A percentile compares a stretch with the other conserved stretches of the same genome.
Evolutionary conservation across 257 asterid genomes (phyloP).

Genomic region (Avicennia marina): DNA sequence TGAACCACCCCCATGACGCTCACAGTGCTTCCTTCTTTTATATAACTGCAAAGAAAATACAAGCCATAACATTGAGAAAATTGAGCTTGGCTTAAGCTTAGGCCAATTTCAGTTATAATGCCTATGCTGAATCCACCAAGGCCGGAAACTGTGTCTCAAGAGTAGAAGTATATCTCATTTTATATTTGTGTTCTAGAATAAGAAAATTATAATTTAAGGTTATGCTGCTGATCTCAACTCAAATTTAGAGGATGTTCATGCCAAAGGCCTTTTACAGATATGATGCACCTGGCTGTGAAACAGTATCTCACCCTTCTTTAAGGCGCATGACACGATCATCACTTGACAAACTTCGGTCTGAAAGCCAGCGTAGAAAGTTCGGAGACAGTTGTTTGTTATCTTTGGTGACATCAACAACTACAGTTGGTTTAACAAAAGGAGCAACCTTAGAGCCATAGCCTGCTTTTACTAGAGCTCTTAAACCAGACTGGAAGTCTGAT

Average conservation of each 20-base stretch:
- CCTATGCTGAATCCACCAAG: too few relatives aligned
- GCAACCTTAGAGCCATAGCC: slow-evolving; percentile 84
- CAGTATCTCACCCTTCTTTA: slow-evolving; percentile 64
- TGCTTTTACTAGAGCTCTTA: slow-evolving; percentile 83
- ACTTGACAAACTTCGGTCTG: slow-evolving; percentile 62
- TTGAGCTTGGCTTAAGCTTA: too few relatives aligned
- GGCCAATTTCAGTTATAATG: too few relatives aligned
- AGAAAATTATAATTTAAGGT: too few relatives aligned
- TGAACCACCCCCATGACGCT: slow-evolving; percentile 72
- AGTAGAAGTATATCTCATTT: too few relatives aligned
- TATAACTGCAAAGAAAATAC: slow-evolving; percentile 33
- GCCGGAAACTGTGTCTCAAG: too few relatives aligned
- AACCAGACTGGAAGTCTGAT: slow-evolving; percentile 83
- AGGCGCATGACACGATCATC: slow-evolving; percentile 59
- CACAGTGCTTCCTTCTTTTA: slow-evolving; percentile 80
- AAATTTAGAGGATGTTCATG: too few relatives aligned
- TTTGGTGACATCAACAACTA: slow-evolving; percentile 55
- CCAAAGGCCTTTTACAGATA: too few relatives aligned
- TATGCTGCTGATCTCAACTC: too few relatives aligned
- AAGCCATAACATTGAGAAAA: not conserved
- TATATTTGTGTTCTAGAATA: too few relatives aligned
- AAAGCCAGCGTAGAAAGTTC: slow-evolving; percentile 59
- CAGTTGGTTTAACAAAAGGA: slow-evolving; percentile 55
- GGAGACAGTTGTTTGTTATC: slow-evolving; percentile 46
- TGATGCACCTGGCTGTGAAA: not conserved